Evolutionary conservation across 2,329 filamentous ascomycete species (phyloP), one percentile per base, ranked within the genome.

Genomic region (Penicillium sp.): DNA sequence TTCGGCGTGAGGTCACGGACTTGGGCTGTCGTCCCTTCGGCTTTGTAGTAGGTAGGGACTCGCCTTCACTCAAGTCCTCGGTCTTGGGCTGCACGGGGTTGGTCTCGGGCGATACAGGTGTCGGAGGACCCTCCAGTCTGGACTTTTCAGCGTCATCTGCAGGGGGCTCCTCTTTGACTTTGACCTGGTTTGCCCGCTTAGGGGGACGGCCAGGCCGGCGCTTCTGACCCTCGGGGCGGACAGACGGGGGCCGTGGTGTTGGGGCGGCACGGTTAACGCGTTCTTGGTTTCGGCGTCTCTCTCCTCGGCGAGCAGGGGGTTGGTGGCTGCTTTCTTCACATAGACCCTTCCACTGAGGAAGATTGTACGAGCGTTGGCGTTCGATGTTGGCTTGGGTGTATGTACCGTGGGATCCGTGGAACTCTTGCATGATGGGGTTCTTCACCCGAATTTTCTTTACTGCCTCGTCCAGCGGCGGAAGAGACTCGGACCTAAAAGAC

Each of bases 351-450:
- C 94, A 99, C 74, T 99, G 92, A 0, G 93, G 93, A 5, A 99
- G 81, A 66, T 97, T 99, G 78, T 99, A 99, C 14, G 92, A 92
- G 71, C 94, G 85, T 72, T 95, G 91, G 76, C 97, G 95, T 68
- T 97, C 87, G 57, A 99, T 92, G 71, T 99, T 99, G 69, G 94
- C 90, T 74, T 99, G 94, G 35, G 93, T 93, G 72, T 97, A 99
- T 55, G 90, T 95, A 55, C 94, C 95, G 70, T 93, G 91, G 50
- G 90, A 91, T 40, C 94, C 94, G 81, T 95, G 93, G 67, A 99
- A 99, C 68, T 99, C 94, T 74, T 99, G 94, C 70, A 92, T 96
- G 72, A 99, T 97, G 4, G 94, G 94, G 63, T 99, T 95, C 75
- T 93, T 93, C 69, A 99, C 92, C 70, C 87, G 88, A 73, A 99